phyloP scores from a whole-genome alignment of 2,329 filamentous ascomycete species.

The Epichloe uncinata region DNA sequence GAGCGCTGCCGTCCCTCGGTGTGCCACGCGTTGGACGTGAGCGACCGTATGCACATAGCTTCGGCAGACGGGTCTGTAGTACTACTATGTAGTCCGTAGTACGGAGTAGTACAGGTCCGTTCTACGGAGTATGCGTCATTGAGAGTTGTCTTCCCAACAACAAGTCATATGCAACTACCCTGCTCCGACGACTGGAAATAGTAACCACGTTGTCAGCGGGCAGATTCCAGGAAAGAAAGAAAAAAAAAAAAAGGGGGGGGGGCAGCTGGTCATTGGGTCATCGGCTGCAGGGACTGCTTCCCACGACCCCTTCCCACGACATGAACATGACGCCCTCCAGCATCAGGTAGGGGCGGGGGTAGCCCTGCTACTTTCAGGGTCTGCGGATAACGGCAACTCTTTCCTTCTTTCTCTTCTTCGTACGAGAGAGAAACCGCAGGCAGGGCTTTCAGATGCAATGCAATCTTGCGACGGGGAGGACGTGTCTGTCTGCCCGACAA shows the following conservation, averaged over 20 bases:
- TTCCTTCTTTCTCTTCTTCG: not conserved
- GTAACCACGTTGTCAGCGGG: not conserved
- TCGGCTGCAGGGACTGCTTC: not conserved
- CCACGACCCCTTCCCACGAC: not conserved
- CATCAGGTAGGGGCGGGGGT: not conserved
- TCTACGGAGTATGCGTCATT: not conserved
- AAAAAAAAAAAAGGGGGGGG: no score
- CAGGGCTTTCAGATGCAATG: not conserved
- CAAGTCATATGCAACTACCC: not conserved
- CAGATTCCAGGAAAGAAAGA: not conserved
- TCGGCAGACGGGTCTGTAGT: not conserved
- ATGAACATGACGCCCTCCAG: not conserved
- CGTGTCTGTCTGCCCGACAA: no score
- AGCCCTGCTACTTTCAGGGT: not conserved
- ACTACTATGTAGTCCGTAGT: not conserved
- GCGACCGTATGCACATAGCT: not conserved
- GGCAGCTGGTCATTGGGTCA: not conserved
- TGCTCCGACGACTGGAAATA: not conserved
- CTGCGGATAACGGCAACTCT: not conserved
- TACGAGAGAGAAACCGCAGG: not conserved
- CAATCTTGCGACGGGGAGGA: no score
- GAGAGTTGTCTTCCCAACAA: not conserved
- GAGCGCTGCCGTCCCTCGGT: no score
- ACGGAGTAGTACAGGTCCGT: not conserved
- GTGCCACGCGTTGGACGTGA: no score